Evolutionary conservation across 1,139 yeast species (phyloP).

Genomic region (Suhomyces atakaporum): DNA sequence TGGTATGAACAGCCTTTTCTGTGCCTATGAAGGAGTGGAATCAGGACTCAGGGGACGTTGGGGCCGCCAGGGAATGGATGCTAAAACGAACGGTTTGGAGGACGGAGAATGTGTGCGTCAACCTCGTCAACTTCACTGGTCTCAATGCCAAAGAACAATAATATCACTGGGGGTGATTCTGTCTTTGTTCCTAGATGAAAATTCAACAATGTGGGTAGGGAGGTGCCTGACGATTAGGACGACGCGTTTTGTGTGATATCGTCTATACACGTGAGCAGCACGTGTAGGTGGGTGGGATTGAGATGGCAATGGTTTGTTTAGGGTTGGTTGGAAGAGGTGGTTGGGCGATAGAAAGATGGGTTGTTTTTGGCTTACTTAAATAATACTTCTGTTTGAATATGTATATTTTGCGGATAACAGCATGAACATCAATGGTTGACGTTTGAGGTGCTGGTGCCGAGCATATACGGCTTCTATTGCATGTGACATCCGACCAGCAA

Average conservation of each 20-base stretch:
- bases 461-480: neutral
- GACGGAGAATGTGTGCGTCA: neutral
- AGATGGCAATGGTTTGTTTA: neutral
- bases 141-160: neutral
- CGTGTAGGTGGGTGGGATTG: no score
- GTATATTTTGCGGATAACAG: neutral
- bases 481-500: neutral
- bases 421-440: neutral
- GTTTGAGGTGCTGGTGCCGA: neutral
- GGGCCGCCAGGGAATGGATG: no score
- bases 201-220: slow-evolving; percentile 6
- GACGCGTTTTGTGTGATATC: slow-evolving; percentile 17
- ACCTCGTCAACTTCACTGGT: neutral
- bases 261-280: slow-evolving; percentile 8
- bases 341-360: neutral
- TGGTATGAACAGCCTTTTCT: no score
- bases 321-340: neutral
- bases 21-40: no score
- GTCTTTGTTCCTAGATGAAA: slow-evolving; percentile 7
- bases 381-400: no score
- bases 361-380: no score
- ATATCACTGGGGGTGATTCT: slow-evolving; percentile 1
- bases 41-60: no score
- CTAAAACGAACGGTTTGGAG: neutral
- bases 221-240: slow-evolving; percentile 7